Percentiles rank a stretch among this genome's conserved stretches.
Conservation (phyloP, 805 yeast genomes). For the Lachancea sp. region DNA sequence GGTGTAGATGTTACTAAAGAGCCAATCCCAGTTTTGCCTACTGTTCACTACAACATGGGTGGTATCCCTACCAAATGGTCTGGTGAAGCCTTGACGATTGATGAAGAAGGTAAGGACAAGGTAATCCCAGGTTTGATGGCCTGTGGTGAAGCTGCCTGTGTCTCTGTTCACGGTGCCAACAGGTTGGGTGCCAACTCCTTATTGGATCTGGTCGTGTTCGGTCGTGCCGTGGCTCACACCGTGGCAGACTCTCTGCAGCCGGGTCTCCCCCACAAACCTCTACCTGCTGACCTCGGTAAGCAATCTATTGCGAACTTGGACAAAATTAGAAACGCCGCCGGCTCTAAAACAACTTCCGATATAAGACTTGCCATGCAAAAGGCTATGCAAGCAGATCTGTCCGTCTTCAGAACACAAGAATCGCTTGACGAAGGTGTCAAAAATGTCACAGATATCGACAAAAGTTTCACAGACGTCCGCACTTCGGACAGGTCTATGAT, state of each 20-base stretch:
- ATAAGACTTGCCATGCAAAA: conserved; percentile 91
- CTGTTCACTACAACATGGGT: conserved; percentile 99
- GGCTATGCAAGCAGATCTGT: conserved; percentile 93
- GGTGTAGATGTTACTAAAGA: conserved; percentile 99
- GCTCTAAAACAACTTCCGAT: conserved; percentile 76
- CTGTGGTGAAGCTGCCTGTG: conserved; percentile 99
- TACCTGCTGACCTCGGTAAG: conserved; percentile 81
- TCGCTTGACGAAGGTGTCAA: conserved; percentile 87
- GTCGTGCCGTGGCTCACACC: conserved; percentile 96
- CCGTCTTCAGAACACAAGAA: conserved; percentile 92
- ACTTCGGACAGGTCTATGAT: conserved; percentile 96
- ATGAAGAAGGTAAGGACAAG: conserved; percentile 82
- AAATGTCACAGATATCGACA: conserved; percentile 69
- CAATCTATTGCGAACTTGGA: conserved; percentile 89
- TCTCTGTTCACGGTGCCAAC: conserved; percentile 98
- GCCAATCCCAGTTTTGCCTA: conserved; percentile 97
- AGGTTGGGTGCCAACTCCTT: conserved; percentile 98
- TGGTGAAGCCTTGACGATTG: conserved; percentile 85
- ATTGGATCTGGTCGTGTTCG: conserved; percentile 93
- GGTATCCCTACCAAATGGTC: conserved; percentile 98
- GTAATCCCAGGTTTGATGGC: conserved; percentile 91
- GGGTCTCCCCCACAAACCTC: conserved; percentile 76
- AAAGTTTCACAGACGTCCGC: conserved; percentile 64
- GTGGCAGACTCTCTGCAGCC: conserved; percentile 81
- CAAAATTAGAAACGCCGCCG: conserved; percentile 75